These are phyloP conservation scores for Triticum aestivum DNA, from an alignment of 176 grass and related monocot genomes.

Conservation along the genomic window IWGSC_CS_RefSeq_v2.1 NC_057794.1:507189709-507190208, in stretches of 20 bases:
- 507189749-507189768: neutral
- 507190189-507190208: conserved; percentile 48
- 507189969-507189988: conserved; percentile 55
- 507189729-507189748: neutral
- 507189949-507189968: conserved; percentile 71
- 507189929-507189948: conserved; percentile 84
- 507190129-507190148: conserved; percentile 11
- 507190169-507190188: conserved; percentile 4
- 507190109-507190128: conserved; percentile 87
- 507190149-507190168: conserved; percentile 13
- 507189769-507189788: neutral
- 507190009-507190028: conserved; percentile 62
- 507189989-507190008: conserved; percentile 63
- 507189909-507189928: conserved; percentile 70
- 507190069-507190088: conserved; percentile 63
- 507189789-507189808: conserved; percentile 17
- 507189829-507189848: conserved; percentile 71
- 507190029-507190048: conserved; percentile 59
- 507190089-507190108: conserved; percentile 71
- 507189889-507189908: conserved; percentile 95
- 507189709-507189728: conserved; percentile 6
- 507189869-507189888: conserved; percentile 81
- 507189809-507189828: conserved; percentile 70
- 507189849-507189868: conserved; percentile 89
- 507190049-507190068: conserved; percentile 53